Conservation (phyloP, 2,329 filamentous ascomycete species). For the Helotiales sp. region DNA sequence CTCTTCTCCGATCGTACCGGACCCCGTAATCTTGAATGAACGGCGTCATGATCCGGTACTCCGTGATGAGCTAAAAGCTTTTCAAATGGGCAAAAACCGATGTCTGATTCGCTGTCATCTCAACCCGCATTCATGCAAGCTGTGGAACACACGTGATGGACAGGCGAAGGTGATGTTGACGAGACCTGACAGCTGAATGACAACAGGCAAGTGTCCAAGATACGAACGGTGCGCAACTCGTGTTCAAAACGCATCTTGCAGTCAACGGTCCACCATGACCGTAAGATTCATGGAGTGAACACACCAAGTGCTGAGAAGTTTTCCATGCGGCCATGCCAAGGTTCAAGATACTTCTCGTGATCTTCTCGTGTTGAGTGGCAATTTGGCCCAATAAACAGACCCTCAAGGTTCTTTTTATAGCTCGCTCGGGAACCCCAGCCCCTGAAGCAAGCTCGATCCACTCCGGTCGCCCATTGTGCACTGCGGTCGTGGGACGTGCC, state of each 20-base stretch:
- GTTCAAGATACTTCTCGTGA: no score
- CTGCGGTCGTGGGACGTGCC: no score
- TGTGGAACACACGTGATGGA: background rate
- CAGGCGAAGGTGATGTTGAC: background rate
- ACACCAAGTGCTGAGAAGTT: background rate
- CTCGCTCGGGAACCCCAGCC: background rate
- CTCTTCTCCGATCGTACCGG: no score
- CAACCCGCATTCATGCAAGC: background rate
- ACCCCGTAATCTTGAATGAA: background rate
- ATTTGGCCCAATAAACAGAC: no score
- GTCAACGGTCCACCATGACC: background rate
- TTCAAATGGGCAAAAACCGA: background rate
- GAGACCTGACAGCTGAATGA: no score
- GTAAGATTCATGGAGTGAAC: background rate
- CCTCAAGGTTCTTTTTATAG: no score
- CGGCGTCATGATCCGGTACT: background rate
- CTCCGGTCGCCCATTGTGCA: no score
- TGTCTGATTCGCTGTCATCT: background rate
- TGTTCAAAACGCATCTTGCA: background rate
- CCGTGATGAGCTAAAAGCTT: background rate
- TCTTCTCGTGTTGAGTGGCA: conserved; percentile 9
- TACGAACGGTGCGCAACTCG: background rate
- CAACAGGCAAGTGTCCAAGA: no score
- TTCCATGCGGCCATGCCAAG: no score
- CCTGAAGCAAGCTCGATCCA: no score